Percentiles rank a stretch among this genome's conserved stretches.
phyloP scores from a whole-genome alignment of 306 rosid species.

The Vigna trinervia region DNA sequence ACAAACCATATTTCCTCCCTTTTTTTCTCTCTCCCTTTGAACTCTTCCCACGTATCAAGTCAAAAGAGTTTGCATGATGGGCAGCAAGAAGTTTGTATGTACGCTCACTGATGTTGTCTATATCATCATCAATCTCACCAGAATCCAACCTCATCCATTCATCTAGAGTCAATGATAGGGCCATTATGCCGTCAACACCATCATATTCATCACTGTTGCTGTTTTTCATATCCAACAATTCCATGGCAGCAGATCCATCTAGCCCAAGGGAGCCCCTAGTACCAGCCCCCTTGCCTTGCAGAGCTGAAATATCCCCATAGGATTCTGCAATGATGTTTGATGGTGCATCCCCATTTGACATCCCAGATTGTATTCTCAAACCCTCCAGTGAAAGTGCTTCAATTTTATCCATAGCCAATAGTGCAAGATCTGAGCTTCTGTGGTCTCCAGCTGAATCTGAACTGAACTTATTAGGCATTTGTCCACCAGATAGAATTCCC shows the following conservation, averaged over 20 bases:
- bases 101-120: constrained; percentile 76
- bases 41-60: constrained; percentile 58
- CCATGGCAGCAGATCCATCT: constrained; percentile 89
- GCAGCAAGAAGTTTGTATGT: constrained; percentile 88
- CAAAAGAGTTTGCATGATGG: constrained; percentile 84
- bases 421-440: constrained; percentile 74
- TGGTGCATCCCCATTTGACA: constrained; percentile 80
- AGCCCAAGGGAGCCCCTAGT: constrained; percentile 62
- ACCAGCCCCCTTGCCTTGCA: constrained; percentile 65
- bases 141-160: constrained; percentile 97
- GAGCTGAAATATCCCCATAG: constrained; percentile 62
- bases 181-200: constrained; percentile 79
- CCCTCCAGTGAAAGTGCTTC: constrained; percentile 95
- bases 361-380: constrained; percentile 89
- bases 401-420: constrained; percentile 85
- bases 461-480: constrained; percentile 47
- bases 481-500: constrained; percentile 51
- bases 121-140: constrained; percentile 84
- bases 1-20: constrained; percentile 68
- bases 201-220: constrained; percentile 36
- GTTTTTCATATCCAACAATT: constrained; percentile 68
- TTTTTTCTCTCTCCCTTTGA: constrained; percentile 64
- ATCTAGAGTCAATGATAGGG: constrained; percentile 80
- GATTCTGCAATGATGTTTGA: constrained; percentile 72
- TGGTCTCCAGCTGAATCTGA: constrained; percentile 45